phyloP scores from a whole-genome alignment of 2,329 filamentous ascomycete species.

The Nannizzia gypsea region DNA sequence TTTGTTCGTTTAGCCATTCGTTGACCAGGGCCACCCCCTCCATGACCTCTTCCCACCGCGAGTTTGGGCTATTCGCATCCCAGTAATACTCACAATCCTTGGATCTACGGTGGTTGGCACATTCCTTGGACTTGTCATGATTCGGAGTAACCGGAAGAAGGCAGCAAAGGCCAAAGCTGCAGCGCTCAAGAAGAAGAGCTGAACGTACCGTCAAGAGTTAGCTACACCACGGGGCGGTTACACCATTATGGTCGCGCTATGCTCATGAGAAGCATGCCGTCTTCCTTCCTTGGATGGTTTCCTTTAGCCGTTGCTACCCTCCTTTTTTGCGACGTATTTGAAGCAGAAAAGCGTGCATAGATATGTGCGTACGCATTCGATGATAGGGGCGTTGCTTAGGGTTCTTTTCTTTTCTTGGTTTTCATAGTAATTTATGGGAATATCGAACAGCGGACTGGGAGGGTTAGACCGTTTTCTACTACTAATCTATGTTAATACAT shows the following conservation, averaged over 20 bases:
- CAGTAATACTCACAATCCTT: slow-evolving; percentile 87
- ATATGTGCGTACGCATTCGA: background rate
- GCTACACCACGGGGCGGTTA: background rate
- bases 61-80: slow-evolving; percentile 97
- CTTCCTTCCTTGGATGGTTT: background rate
- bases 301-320: background rate
- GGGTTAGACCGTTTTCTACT: background rate
- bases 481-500: background rate
- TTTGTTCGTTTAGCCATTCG: slow-evolving; percentile 61
- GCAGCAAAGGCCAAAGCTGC: slow-evolving; percentile 81
- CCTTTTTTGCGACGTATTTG: background rate
- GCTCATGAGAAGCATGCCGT: background rate
- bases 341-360: background rate
- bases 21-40: slow-evolving; percentile 84
- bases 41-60: slow-evolving; percentile 93
- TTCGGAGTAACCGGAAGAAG: slow-evolving; percentile 96
- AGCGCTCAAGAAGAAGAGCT: slow-evolving; percentile 59
- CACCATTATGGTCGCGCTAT: background rate
- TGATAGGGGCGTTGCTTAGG: background rate
- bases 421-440: background rate
- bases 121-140: slow-evolving; percentile 96
- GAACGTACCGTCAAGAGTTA: background rate
- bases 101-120: slow-evolving; percentile 88
- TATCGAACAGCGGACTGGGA: background rate
- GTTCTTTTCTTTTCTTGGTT: background rate